Evolutionary conservation across 2,329 filamentous ascomycete genomes (phyloP).

Genomic region (Amesomyces nigricolor): DNA sequence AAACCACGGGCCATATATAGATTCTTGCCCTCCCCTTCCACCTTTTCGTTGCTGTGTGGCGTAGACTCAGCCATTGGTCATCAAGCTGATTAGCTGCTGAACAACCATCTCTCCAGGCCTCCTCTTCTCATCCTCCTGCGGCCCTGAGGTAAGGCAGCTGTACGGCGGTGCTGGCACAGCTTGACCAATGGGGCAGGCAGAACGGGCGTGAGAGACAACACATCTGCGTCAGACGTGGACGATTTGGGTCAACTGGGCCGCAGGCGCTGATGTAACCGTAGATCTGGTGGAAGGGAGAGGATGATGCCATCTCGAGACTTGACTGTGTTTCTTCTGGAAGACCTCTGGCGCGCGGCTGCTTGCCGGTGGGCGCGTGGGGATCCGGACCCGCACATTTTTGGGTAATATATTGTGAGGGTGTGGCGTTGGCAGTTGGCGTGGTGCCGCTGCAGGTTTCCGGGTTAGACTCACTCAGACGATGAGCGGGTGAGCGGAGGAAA

Average conservation of each 20-base stretch:
- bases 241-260: constrained; percentile 12
- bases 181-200: neutral
- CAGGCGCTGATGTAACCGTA: constrained; percentile 14
- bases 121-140: neutral
- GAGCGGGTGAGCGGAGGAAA: neutral
- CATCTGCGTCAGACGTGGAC: neutral
- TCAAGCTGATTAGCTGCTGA: neutral
- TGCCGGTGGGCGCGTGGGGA: no score
- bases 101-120: no score
- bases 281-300: neutral
- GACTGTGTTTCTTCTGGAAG: constrained; percentile 15
- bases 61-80: neutral
- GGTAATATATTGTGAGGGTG: constrained; percentile 14
- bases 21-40: neutral
- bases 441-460: neutral
- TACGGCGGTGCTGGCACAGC: neutral
- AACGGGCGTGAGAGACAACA: neutral
- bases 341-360: constrained; percentile 18
- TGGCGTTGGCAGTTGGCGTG: constrained; percentile 2
- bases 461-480: neutral
- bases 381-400: constrained; percentile 5
- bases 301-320: neutral
- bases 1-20: neutral
- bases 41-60: no score
- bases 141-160: neutral